A percentile compares a stretch with the other conserved stretches of the same genome.
Conservation (phyloP, 345 rosid genomes). For the Rubroshorea leprosula region DNA sequence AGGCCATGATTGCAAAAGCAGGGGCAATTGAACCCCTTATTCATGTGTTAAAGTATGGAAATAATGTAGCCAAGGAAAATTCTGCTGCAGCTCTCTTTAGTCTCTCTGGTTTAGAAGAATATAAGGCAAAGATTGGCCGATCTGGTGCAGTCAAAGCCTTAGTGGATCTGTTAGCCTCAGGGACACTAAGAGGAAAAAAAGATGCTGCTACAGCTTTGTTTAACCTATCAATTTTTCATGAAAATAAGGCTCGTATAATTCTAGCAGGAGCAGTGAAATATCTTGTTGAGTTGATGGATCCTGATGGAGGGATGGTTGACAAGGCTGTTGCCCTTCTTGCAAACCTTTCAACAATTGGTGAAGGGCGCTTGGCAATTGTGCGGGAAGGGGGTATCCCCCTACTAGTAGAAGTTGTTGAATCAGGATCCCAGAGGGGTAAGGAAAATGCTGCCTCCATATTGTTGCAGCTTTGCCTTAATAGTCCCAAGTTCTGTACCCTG, state of each 20-base stretch:
- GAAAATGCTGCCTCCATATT: constrained; percentile 86
- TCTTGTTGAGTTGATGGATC: constrained; percentile 74
- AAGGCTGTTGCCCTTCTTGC: constrained; percentile 91
- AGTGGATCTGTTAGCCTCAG: constrained; percentile 72
- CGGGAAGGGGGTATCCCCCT: constrained; percentile 73
- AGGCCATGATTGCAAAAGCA: constrained; percentile 60
- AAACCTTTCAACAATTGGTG: constrained; percentile 69
- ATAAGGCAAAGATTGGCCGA: constrained; percentile 74
- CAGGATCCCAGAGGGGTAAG: constrained; percentile 86
- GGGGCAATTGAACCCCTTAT: constrained; percentile 77
- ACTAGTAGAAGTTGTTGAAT: constrained; percentile 72
- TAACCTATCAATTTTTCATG: constrained; percentile 85
- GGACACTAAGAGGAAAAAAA: constrained; percentile 84
- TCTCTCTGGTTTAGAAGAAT: constrained; percentile 67
- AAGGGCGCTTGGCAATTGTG: constrained; percentile 68
- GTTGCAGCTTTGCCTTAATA: constrained; percentile 73
- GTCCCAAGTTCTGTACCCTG: constrained; percentile 74
- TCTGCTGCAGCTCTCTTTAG: constrained; percentile 87
- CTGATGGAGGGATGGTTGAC: constrained; percentile 72
- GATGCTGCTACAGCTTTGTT: constrained; percentile 93
- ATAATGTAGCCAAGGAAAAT: constrained; percentile 78
- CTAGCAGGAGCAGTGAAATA: constrained; percentile 88
- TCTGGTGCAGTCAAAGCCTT: constrained; percentile 75
- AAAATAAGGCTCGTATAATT: constrained; percentile 84
- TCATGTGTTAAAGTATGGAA: constrained; percentile 72